Evolutionary conservation across 495 filamentous ascomycete genomes (phyloP).

Genomic region (Penicillium soppii): DNA sequence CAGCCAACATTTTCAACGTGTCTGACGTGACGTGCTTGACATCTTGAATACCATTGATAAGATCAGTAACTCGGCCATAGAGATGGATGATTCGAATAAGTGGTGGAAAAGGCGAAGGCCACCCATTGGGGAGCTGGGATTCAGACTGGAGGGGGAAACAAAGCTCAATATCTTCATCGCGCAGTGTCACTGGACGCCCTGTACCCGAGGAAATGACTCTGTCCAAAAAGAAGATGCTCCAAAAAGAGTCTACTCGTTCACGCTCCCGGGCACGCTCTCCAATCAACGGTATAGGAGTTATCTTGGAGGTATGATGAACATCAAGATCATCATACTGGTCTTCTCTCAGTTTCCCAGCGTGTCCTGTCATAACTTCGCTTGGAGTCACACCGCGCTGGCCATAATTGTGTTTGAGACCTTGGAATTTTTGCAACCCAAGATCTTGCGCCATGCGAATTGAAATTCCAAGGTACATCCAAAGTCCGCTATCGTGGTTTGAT

Average conservation of each 20-base stretch:
- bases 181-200: slow-evolving; percentile 73
- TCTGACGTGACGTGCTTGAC: slow-evolving; percentile 71
- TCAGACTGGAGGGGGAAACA: slow-evolving; percentile 66
- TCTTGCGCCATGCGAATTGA: slow-evolving; percentile 86
- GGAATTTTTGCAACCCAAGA: slow-evolving; percentile 74
- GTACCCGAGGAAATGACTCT: slow-evolving; percentile 83
- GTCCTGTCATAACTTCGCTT: slow-evolving; percentile 48
- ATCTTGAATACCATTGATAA: slow-evolving; percentile 79
- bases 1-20: slow-evolving; percentile 62
- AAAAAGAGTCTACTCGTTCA: slow-evolving; percentile 79
- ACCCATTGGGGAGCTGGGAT: slow-evolving; percentile 54
- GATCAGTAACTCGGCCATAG: slow-evolving; percentile 77
- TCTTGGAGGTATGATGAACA: slow-evolving; percentile 20
- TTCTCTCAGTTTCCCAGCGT: slow-evolving; percentile 40
- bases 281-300: slow-evolving; percentile 20
- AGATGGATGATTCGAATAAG: slow-evolving; percentile 80
- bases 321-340: slow-evolving; percentile 46
- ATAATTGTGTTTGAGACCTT: slow-evolving; percentile 68
- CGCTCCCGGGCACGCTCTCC: slow-evolving; percentile 58
- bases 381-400: slow-evolving; percentile 55
- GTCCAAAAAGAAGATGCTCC: slow-evolving; percentile 84
- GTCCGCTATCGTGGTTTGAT: slow-evolving; percentile 77
- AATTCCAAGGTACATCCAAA: slow-evolving; percentile 88
- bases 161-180: slow-evolving; percentile 79
- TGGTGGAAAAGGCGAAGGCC: slow-evolving; percentile 74